Base-by-base conservation (phyloP, 2,329 filamentous ascomycete species). In the Beauveria pseudobassiana region DNA sequence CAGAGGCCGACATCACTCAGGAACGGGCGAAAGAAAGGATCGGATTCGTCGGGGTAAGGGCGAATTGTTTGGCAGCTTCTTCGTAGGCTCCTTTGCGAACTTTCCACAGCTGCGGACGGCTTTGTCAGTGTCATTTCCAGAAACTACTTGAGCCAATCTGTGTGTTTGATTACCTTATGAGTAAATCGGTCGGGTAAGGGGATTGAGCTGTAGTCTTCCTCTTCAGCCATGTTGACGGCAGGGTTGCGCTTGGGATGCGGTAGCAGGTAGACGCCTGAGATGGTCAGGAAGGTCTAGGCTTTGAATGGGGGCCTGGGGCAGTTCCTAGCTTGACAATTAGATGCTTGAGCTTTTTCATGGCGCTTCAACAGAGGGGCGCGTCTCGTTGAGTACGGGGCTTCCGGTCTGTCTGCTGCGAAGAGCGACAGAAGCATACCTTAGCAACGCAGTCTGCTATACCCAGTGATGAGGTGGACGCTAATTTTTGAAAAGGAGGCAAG, bases 41-140 rank as follows among this genome's bases (percentile, higher is more conserved):
- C 90, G 68, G 87, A 84, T 73, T 98, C 93, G 76, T 93, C 88
- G 64, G 91, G 6, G 93, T 91, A 63, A 85, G 80, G 72, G 92
- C 88, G 74, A 99, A 98, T 67, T 88, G 85, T 74, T 95, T 93
- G 46, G 89, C 85, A 22, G 91, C 93, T 67, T 95, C 91, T 81
- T 99, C 95, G 73, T 98, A 99, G 59, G 87, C 95, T 71, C 86
- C 87, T 78, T 99, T 99, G 71, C 95, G 86, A 48, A 96, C 93
- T 82, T 99, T 99, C 95, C 95, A 99, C 71, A 90, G 85, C 89
- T 90, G 50, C 49, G 38, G 34, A 42, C 12, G 16, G 5, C 7
- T 16, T 16, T 48, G 40, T 60, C 30, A 60, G 30, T 30, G 7
- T 6, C 10, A 9, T n/a, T 24, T 30, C 38, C 9, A 7, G 5